Conservation (phyloP, 75 land plant species). For the Cupressus sempervirens region DNA sequence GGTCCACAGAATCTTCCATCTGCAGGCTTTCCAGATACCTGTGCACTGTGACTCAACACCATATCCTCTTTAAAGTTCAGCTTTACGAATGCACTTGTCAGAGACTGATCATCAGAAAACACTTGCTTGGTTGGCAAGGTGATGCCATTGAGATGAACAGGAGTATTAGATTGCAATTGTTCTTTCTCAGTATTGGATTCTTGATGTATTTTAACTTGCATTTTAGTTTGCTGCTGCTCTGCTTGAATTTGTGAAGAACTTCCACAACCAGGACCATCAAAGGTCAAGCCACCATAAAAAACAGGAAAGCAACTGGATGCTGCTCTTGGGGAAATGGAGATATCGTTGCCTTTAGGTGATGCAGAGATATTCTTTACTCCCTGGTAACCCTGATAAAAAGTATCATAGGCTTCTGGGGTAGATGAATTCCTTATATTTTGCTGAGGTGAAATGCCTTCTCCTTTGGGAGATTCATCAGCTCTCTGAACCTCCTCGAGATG, state of each 20-base stretch:
- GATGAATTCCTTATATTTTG: conserved; percentile 11
- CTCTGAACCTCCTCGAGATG: conserved; percentile 15
- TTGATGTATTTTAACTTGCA: not conserved
- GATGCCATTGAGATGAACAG: conserved; percentile 2
- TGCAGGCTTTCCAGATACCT: conserved; percentile 9
- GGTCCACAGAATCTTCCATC: conserved; percentile 7
- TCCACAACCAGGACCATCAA: conserved; percentile 10
- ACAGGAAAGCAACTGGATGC: conserved; percentile 11
- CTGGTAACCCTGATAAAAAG: conserved; percentile 13
- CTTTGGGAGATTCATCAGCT: not conserved
- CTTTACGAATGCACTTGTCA: conserved; percentile 31
- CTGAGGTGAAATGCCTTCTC: not conserved
- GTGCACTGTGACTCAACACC: not conserved
- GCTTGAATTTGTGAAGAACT: not conserved
- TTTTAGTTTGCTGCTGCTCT: conserved; percentile 2
- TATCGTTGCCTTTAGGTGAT: not conserved
- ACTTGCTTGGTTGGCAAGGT: conserved; percentile 1
- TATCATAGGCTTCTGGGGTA: conserved; percentile 1
- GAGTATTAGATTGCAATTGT: not conserved
- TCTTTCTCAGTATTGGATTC: conserved; percentile 6
- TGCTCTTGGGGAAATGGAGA: conserved; percentile 3
- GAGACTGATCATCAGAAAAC: conserved; percentile 19
- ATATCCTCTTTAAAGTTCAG: conserved; percentile 19
- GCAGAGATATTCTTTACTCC: conserved; percentile 6
- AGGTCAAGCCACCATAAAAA: conserved; percentile 10